Percentiles rank a stretch among this genome's conserved stretches.
phyloP scores from a whole-genome alignment of 495 filamentous ascomycete species.

The Recurvomyces mirabilis region DNA sequence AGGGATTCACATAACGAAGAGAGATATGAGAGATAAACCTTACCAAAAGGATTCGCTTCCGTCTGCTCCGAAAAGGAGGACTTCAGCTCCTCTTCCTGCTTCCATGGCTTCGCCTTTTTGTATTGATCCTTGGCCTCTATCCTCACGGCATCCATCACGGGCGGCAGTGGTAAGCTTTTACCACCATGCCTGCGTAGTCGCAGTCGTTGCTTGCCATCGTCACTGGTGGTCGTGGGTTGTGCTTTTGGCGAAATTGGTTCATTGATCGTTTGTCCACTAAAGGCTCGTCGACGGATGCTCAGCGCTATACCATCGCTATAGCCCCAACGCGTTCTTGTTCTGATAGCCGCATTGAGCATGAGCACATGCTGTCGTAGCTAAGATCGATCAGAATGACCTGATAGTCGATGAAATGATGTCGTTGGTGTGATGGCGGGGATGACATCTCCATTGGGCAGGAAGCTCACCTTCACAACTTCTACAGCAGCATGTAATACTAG shows the following conservation, averaged over 20 bases:
- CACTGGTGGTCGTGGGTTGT: conserved; percentile 11
- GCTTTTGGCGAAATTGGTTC: conserved; percentile 1
- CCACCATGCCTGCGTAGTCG: conserved; percentile 16
- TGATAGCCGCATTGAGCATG: conserved; percentile 1
- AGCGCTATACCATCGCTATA: background rate
- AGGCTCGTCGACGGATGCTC: background rate
- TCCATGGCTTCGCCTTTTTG: conserved; percentile 36
- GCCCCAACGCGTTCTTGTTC: background rate
- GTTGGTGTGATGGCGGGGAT: no score
- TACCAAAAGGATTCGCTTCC: conserved; percentile 51
- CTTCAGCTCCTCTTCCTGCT: conserved; percentile 16
- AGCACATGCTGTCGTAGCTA: no score
- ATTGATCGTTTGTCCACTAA: background rate
- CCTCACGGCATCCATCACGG: conserved; percentile 22
- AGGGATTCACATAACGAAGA: conserved; percentile 7
- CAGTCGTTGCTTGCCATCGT: conserved; percentile 11
- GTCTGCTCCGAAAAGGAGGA: conserved; percentile 42
- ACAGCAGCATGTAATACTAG: background rate
- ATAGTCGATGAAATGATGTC: no score
- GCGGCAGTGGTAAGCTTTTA: conserved; percentile 21
- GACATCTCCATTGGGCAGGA: conserved; percentile 1
- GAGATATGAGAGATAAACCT: no score
- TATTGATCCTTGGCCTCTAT: conserved; percentile 33
- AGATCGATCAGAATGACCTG: no score
- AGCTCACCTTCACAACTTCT: background rate